These are phyloP conservation scores for Pelargonium australe DNA, from an alignment of 441 rosid genomes.

Conservation along the genomic window DNA sequence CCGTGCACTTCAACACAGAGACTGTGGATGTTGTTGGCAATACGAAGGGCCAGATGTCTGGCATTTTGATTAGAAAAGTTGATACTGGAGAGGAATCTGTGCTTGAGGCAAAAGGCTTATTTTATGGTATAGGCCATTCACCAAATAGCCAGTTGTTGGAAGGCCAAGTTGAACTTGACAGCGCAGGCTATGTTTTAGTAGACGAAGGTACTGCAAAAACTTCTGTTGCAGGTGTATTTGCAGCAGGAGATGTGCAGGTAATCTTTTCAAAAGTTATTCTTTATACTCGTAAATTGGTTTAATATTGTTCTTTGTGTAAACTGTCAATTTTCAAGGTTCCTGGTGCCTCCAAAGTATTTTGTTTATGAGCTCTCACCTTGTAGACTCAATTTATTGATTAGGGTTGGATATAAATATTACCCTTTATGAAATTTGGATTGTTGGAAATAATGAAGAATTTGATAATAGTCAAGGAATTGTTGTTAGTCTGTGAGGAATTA, in stretches of 20 bases:
- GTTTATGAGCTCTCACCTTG: slow-evolving; percentile 11
- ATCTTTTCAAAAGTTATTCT: slow-evolving; percentile 9
- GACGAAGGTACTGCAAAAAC: slow-evolving; percentile 72
- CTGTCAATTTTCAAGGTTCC: slow-evolving; percentile 7
- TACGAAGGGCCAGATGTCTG: slow-evolving; percentile 91
- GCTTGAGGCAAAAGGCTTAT: slow-evolving; percentile 90
- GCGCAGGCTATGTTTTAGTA: slow-evolving; percentile 70
- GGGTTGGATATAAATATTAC: neutral
- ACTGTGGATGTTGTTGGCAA: slow-evolving; percentile 79
- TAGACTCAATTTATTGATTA: neutral
- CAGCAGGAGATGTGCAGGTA: slow-evolving; percentile 99
- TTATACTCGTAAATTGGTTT: slow-evolving; percentile 12
- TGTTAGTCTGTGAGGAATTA: neutral
- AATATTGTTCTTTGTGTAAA: slow-evolving; percentile 10
- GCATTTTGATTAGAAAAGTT: slow-evolving; percentile 64
- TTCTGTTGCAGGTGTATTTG: slow-evolving; percentile 89
- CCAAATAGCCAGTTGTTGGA: slow-evolving; percentile 83
- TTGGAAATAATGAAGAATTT: neutral
- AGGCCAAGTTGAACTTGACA: slow-evolving; percentile 89
- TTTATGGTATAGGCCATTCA: slow-evolving; percentile 96
- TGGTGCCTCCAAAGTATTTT: slow-evolving; percentile 2
- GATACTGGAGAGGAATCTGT: slow-evolving; percentile 80
- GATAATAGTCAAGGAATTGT: too few relatives aligned
- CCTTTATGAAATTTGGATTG: neutral
- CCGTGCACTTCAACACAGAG: slow-evolving; percentile 91